These are phyloP conservation scores for Isatis lusitanica DNA, from an alignment of 441 rosid genomes.

Conservation along the genomic window DNA sequence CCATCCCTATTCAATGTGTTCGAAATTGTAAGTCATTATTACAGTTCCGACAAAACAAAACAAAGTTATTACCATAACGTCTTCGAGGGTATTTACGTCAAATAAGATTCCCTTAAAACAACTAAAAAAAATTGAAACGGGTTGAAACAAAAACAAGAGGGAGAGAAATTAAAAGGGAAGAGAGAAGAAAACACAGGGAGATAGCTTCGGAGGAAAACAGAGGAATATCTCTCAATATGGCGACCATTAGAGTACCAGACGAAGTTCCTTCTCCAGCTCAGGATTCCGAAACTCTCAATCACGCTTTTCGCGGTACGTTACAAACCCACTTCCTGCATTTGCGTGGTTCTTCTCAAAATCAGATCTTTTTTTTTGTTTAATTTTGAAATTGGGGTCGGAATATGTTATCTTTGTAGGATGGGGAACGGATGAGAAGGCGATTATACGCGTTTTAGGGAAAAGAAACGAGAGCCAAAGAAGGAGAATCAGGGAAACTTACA, in stretches of 20 bases:
- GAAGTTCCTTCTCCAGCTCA: conserved; percentile 67
- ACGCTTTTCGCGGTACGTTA: conserved; percentile 64
- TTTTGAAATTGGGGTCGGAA: neutral
- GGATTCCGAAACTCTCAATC: conserved; percentile 57
- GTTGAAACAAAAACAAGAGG: neutral
- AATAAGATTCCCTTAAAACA: neutral
- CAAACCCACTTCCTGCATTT: neutral
- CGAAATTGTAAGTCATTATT: neutral
- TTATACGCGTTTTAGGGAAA: conserved; percentile 61
- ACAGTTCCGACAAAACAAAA: neutral
- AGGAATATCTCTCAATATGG: conserved; percentile 45
- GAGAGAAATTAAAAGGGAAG: neutral
- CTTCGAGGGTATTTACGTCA: conserved; percentile 19
- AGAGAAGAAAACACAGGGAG: neutral
- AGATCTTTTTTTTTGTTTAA: neutral
- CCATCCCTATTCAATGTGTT: neutral
- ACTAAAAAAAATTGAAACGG: conserved; percentile 4
- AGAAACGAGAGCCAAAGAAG: conserved; percentile 77
- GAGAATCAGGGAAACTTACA: conserved; percentile 62
- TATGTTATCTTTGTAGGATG: conserved; percentile 40
- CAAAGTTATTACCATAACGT: conserved; percentile 19
- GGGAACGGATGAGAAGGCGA: conserved; percentile 72
- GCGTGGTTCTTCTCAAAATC: neutral
- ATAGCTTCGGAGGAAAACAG: neutral
- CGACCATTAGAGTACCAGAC: conserved; percentile 62